phyloP scores from a whole-genome alignment of 2,329 filamentous ascomycete genomes.

The Didymella keratinophila region DNA sequence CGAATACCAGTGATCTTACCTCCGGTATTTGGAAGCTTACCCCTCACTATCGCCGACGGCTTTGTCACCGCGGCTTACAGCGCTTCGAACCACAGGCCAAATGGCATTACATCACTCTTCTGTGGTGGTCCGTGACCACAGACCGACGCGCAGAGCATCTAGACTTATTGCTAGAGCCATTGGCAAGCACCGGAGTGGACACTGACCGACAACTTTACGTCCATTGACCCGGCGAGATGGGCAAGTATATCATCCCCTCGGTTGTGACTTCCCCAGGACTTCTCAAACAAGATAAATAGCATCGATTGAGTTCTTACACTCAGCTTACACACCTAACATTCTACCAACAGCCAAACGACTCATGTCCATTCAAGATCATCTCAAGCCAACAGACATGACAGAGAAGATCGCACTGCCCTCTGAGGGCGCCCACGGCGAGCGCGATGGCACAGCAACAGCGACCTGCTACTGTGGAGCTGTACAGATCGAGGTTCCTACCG shows the following conservation, averaged over 20 bases:
- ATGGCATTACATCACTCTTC: conserved; percentile 5
- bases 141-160: background rate
- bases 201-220: background rate
- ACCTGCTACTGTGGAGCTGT: conserved; percentile 45
- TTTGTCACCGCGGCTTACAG: conserved; percentile 12
- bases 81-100: background rate
- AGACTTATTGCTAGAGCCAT: conserved; percentile 3
- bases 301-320: background rate
- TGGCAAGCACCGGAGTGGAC: background rate
- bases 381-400: conserved; percentile 10
- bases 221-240: conserved; percentile 13
- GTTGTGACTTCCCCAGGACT: background rate
- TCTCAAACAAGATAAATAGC: background rate
- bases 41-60: conserved; percentile 17
- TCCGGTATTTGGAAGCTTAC: conserved; percentile 18
- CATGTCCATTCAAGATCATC: conserved; percentile 15
- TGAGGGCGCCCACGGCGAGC: conserved; percentile 15
- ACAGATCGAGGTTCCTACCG: conserved; percentile 52
- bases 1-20: background rate
- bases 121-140: background rate
- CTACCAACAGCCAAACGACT: conserved; percentile 1
- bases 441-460: conserved; percentile 37
- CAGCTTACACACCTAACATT: background rate
- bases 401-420: conserved; percentile 11
- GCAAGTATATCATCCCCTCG: conserved; percentile 10